Evolutionary conservation across 192 early-diverging fungal genomes (phyloP), one percentile per base, ranked within the genome.

Genomic region (Phycomyces blakesleeanus): DNA sequence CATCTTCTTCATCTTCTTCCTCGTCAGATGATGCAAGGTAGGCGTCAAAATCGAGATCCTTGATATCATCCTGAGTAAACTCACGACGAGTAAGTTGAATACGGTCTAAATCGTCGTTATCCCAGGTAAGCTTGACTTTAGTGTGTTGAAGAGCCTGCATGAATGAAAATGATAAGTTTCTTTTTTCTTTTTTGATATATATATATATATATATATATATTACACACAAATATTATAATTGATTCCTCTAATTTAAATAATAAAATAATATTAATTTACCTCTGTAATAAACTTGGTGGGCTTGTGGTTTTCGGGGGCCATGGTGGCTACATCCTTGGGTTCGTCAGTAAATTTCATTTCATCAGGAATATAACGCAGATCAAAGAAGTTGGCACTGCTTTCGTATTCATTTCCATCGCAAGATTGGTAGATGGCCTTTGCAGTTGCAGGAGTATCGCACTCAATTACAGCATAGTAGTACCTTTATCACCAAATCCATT

Each of bases 381-480:
- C 94, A 66, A 98, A 93, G 60, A 94, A 90, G 77, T 96, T 97
- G 40, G 92, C 86, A 29, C 85, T 89, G 38, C 80, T 81, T 70
- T 98, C 97, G 61, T 87, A 96, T 75, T 98, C 97, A 15, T 89
- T 78, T 9, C 93, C 93, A 73, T 98, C 97, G 68, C 94, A 96
- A 41, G 82, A 73, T 16, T 83, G 68, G 59, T 88, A 91, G 41
- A 98, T 91, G 5, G 83, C 76, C 59, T 78, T 76, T 22, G 97
- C 93, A 0, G 93, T 97, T 52, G 78, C 80, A 1, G 93, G 77
- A 29, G 83, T 83, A 76, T 96, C 93, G 65, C 92, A 97, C 65
- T 95, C 94, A 20, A 93, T 82, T n/a, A 98, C 88, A 0, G 93
- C 95, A 72, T 94, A 98, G 72, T 91, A 98, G 73, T 97, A 93